A percentile compares a stretch with the other conserved stretches of the same genome.
phyloP scores from a whole-genome alignment of 108 stramenopile genomes.

The Schizochytrium sp. region DNA sequence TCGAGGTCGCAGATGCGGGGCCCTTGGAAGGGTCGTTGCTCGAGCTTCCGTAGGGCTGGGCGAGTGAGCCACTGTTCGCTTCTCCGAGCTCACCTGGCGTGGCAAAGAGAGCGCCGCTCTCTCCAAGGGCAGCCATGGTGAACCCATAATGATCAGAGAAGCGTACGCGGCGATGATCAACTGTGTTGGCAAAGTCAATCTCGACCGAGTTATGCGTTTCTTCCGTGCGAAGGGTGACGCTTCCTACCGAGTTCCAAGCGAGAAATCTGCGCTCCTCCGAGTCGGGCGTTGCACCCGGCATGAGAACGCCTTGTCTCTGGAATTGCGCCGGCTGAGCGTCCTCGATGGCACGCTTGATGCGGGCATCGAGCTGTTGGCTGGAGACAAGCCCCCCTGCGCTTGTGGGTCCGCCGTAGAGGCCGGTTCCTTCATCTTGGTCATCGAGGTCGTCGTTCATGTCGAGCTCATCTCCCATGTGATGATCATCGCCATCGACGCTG shows the following conservation, averaged over 20 bases:
- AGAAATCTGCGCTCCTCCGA: neutral
- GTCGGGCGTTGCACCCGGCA: neutral
- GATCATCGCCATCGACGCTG: neutral
- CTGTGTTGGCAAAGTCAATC: constrained; percentile 11
- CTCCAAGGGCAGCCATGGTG: neutral
- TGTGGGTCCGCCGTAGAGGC: neutral
- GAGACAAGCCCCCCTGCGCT: neutral
- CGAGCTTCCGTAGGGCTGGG: neutral
- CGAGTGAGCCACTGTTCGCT: neutral
- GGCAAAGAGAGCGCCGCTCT: neutral
- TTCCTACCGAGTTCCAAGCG: neutral
- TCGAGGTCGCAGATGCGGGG: neutral
- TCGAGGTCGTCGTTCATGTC: constrained; percentile 2
- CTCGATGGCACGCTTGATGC: neutral
- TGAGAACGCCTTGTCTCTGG: neutral
- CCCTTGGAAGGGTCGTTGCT: no score
- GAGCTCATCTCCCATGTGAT: neutral
- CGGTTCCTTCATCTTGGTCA: no score
- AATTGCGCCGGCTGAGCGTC: neutral
- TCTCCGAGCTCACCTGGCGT: neutral
- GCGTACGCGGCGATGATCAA: neutral
- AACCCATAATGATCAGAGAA: constrained; percentile 2
- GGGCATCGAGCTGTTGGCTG: neutral
- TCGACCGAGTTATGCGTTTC: neutral
- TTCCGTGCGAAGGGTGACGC: neutral